Base-by-base conservation (phyloP, 2,329 filamentous ascomycete genomes). In the Diplodia mutila region DNA sequence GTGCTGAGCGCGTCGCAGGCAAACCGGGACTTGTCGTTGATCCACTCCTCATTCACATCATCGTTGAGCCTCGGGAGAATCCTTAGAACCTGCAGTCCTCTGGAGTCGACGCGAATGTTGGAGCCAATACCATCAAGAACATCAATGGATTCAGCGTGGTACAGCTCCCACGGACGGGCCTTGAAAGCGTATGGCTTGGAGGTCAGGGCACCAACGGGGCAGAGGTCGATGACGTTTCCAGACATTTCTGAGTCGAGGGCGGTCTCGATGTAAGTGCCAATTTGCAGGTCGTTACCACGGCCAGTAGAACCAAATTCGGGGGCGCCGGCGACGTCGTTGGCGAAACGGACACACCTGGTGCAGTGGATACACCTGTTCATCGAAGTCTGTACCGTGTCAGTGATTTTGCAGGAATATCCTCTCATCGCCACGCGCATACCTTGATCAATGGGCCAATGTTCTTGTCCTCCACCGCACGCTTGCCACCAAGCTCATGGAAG, bases 331-430 rank as follows among this genome's bases (percentile, higher is more conserved):
- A 99, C 86, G 76, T 99, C 95, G 82, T 98, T 99, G 79, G 95
- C 92, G 82, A 99, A 99, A 77, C 95, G 93, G 74, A 99, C 89
- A 82, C 95, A 99, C 76, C 95, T 90, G 71, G 95, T 99, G 86
- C 95, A 99, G 85, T 99, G 95, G 76, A 99, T 99, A 82, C 95
- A 99, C 79, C 95, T 89, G 86, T 99, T 99, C 95, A 99, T 99
- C 61, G 95, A 99, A 3, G 95, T 99, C 88, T 85, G 34, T 32
- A 32, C 25, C 51, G 18, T 51, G 70, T 82, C 61, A 81, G 78
- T 57, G 25, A 32, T 6, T 32, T 32, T 67, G 27, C 39, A 14
- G n/a, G n/a, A 23, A 9, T 21, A 0, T 29, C 3, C 32, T 25
- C 9, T 23, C n/a, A 11, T 32, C 29, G 4, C 6, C 65, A 51